These are phyloP conservation scores for Colletotrichum lindemuthianum DNA, from an alignment of 2,329 filamentous ascomycete genomes.

Conservation along the genomic window DNA sequence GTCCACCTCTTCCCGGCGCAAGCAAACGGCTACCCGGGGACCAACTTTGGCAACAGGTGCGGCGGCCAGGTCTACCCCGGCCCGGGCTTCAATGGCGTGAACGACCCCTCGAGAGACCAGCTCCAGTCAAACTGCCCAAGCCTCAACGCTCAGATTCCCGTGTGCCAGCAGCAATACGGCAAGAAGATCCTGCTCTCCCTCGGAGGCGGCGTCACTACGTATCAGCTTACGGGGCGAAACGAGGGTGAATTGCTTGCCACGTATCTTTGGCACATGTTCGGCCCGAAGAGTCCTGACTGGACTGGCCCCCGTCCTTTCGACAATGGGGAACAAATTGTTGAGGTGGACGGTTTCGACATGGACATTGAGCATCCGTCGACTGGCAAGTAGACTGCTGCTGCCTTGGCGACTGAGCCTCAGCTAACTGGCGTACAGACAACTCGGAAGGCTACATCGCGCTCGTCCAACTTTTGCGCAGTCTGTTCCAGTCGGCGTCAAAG, in stretches of 20 bases:
- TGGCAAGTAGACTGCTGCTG: constrained; percentile 1
- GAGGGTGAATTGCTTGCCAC: constrained; percentile 50
- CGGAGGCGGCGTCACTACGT: constrained; percentile 48
- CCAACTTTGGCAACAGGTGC: constrained; percentile 55
- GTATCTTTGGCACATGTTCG: constrained; percentile 52
- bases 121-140: constrained; percentile 47
- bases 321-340: constrained; percentile 39
- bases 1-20: constrained; percentile 53
- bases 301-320: constrained; percentile 39
- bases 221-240: constrained; percentile 48
- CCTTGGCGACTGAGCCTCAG: no score
- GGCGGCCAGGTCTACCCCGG: constrained; percentile 43
- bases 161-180: constrained; percentile 48
- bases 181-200: constrained; percentile 55
- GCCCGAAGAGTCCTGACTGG: constrained; percentile 47
- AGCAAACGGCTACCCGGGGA: constrained; percentile 52
- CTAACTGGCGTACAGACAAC: constrained; percentile 35
- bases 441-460: constrained; percentile 45
- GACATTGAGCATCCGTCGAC: constrained; percentile 46
- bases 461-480: constrained; percentile 39
- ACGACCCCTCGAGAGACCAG: constrained; percentile 43
- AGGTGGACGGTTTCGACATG: constrained; percentile 46
- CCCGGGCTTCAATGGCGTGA: constrained; percentile 46
- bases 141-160: constrained; percentile 49
- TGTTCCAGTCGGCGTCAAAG: constrained; percentile 38